phyloP scores from a whole-genome alignment of 768 basidiomycete genomes.

The Cystofilobasidium bisporidii region DNA sequence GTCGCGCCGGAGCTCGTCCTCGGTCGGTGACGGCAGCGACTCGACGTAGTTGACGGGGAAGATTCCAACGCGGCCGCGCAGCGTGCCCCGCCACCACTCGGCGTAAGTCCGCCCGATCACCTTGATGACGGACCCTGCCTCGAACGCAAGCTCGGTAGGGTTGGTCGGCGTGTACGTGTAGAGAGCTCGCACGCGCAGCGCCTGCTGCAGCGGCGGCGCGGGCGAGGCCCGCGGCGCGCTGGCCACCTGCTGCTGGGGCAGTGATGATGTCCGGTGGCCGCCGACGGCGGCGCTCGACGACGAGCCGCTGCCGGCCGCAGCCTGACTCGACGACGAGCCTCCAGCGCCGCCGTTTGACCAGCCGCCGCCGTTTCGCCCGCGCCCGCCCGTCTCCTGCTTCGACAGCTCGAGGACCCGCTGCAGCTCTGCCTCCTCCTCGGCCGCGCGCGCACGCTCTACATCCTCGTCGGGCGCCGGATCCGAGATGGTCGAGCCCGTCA shows the following conservation, averaged over 20 bases:
- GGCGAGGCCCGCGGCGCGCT: constrained; percentile 6
- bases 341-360: too few species aligned
- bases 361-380: constrained; percentile 35
- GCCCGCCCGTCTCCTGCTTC: constrained; percentile 82
- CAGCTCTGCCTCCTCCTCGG: constrained; percentile 78
- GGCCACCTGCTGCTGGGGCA: neutral
- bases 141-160: constrained; percentile 79
- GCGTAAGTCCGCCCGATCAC: constrained; percentile 88
- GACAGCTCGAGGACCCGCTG: constrained; percentile 85
- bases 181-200: constrained; percentile 77
- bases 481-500: constrained; percentile 14
- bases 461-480: constrained; percentile 25
- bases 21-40: constrained; percentile 69
- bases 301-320: neutral
- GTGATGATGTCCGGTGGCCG: neutral
- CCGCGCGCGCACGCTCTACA: constrained; percentile 17
- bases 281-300: constrained; percentile 3
- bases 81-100: constrained; percentile 94
- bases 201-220: constrained; percentile 34
- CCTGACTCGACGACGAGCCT: constrained; percentile 9
- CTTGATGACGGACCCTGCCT: constrained; percentile 86
- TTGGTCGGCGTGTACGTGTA: constrained; percentile 82
- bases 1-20: constrained; percentile 65
- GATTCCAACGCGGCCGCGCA: constrained; percentile 82
- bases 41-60: constrained; percentile 97